Evolutionary conservation across 169 alveolate species (phyloP).

Genomic region (Amoebophrya sp.): DNA sequence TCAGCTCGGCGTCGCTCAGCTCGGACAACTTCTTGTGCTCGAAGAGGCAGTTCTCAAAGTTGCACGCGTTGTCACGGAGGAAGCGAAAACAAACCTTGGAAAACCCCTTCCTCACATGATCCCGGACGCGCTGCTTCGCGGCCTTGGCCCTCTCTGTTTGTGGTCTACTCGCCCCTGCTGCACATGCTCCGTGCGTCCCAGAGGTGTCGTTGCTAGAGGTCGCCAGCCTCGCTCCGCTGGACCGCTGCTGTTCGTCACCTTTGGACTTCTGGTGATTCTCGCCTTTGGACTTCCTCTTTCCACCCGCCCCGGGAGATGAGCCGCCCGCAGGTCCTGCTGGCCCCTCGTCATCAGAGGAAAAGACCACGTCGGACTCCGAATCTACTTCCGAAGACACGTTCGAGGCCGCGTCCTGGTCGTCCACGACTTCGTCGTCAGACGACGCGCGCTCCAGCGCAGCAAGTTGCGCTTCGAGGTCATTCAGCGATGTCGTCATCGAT

Average conservation of each 20-base stretch:
- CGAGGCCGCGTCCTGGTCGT: not conserved
- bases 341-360: not conserved
- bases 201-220: not conserved
- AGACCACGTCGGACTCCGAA: not conserved
- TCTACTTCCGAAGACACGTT: not conserved
- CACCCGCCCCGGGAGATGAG: not conserved
- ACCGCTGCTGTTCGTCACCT: not conserved
- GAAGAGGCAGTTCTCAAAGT: not conserved
- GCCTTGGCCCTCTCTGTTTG: not conserved
- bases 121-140: not conserved
- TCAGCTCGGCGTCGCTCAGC: not conserved
- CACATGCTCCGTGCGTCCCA: too few species aligned
- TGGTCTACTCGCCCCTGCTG: too few species aligned
- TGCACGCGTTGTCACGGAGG: not conserved
- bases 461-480: not conserved
- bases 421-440: not conserved
- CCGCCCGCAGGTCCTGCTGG: not conserved
- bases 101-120: not conserved
- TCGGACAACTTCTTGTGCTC: not conserved
- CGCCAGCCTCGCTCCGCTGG: not conserved
- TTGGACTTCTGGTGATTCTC: not conserved
- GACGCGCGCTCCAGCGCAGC: not conserved
- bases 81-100: not conserved
- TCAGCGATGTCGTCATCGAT: not conserved
- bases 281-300: not conserved